Evolutionary conservation across 495 filamentous ascomycete genomes (phyloP), one percentile per base, ranked within the genome.

Genomic region (Lasiosphaeriaceae sp.): DNA sequence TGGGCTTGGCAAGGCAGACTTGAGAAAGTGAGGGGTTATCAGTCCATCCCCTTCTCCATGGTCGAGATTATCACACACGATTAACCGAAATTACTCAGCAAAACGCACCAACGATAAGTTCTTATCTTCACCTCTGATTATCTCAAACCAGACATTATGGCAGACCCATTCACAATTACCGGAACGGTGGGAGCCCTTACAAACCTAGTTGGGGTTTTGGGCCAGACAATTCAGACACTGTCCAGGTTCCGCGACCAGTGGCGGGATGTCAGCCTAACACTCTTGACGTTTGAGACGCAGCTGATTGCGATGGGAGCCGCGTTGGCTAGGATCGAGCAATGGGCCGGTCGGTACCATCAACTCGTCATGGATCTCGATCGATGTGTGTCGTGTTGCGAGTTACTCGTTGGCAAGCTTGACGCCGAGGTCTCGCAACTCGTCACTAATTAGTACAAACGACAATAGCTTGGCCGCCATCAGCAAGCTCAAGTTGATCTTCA

Each of bases 341-440:
- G 64, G 64, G 54, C 63, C 12, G 8, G 21, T 8, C 52, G 47
- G n/a, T 64, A 69, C 54, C 53, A 66, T 35, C 64, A 66, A 26
- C 52, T 66, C 2, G 48, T 62, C 24, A 66, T 69, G 52, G 66
- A 66, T 47, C 54, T 66, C n/a, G 59, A 62, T 35, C 49, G 50
- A 4, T 64, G 60, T 12, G 29, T 66, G 26, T 43, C 49, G 6
- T 63, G 57, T 39, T 64, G 60, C 41, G 14, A 47, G 20, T 29
- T 62, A 29, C 60, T 66, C 1, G 47, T 62, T 39, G n/a, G 14
- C 16, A 59, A 52, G 45, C 58, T 68, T 11, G 57, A 65, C 47
- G 35, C 29, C 7, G 47, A 61, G n/a, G 34, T 68, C 26, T 52
- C 50, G n/a, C 21, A 29, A 8, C 21, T 68, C 26, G n/a, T 17